Conservation (phyloP, 805 yeast genomes). For the Lipomyces anomalus region DNA sequence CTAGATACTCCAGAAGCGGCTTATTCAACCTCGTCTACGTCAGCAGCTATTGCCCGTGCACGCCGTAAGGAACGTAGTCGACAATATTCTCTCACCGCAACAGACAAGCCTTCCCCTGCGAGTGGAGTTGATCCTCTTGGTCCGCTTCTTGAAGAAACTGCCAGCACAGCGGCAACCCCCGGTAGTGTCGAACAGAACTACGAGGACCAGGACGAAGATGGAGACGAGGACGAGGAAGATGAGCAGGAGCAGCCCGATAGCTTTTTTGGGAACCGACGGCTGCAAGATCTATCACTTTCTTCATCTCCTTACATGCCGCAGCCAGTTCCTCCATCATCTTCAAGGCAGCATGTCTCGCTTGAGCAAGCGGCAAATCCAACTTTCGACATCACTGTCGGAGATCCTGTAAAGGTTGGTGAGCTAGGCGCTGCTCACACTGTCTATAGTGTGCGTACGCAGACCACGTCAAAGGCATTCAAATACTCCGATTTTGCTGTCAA, state of each 20-base stretch:
- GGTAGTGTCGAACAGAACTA: too few relatives aligned
- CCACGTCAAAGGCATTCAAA: constrained; percentile 41
- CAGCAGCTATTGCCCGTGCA: neutral
- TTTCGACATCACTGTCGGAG: constrained; percentile 71
- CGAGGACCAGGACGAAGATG: too few relatives aligned
- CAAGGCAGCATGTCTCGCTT: constrained; percentile 9
- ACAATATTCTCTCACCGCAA: too few relatives aligned
- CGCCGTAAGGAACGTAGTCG: constrained; percentile 1
- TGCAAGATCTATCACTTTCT: too few relatives aligned
- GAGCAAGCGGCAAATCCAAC: constrained; percentile 21
- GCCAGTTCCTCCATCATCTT: constrained; percentile 2
- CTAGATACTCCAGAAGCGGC: constrained; percentile 7
- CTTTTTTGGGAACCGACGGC: too few relatives aligned
- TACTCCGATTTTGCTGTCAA: constrained; percentile 54
- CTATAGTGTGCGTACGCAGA: constrained; percentile 65
- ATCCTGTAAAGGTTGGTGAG: constrained; percentile 89
- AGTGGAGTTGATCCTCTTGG: too few relatives aligned
- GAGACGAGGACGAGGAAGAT: too few relatives aligned
- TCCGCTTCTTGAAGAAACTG: too few relatives aligned
- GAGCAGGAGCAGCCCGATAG: too few relatives aligned
- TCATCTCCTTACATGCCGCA: neutral
- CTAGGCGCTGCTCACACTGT: constrained; percentile 83
- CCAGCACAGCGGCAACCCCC: too few relatives aligned
- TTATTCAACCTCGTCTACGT: constrained; percentile 5
- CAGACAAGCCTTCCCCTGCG: too few relatives aligned